Conservation (phyloP, 495 filamentous ascomycete genomes). For the Cryomyces minteri region DNA sequence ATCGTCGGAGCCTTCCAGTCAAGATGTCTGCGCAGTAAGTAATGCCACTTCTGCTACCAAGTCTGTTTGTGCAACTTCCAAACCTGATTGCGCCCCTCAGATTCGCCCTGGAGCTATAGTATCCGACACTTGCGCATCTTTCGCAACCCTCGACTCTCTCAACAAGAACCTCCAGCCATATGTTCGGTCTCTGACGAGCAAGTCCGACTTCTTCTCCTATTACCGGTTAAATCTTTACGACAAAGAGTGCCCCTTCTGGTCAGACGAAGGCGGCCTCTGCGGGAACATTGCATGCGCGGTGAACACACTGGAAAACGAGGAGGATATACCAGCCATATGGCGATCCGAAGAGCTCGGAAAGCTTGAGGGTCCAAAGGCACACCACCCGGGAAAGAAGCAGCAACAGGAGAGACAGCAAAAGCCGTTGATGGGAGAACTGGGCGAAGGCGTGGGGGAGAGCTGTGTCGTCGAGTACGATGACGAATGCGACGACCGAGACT, state of each 20-base stretch:
- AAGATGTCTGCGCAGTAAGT: conserved; percentile 52
- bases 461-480: conserved; percentile 96
- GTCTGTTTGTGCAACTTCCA: neutral
- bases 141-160: conserved; percentile 66
- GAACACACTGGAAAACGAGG: conserved; percentile 88
- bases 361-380: conserved; percentile 76
- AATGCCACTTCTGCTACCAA: neutral
- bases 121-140: conserved; percentile 86
- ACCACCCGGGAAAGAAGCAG: conserved; percentile 59
- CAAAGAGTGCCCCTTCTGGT: conserved; percentile 91
- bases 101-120: conserved; percentile 44
- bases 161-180: conserved; percentile 64
- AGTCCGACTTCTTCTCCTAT: conserved; percentile 93
- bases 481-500: conserved; percentile 92
- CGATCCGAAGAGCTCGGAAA: conserved; percentile 82
- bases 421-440: conserved; percentile 68
- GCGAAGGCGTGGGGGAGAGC: conserved; percentile 77
- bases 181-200: conserved; percentile 61
- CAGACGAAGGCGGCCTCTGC: conserved; percentile 82
- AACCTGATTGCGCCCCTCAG: conserved; percentile 21
- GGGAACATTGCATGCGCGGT: conserved; percentile 95
- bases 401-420: conserved; percentile 44
- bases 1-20: conserved; percentile 20
- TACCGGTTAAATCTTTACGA: conserved; percentile 95
- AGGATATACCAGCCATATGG: conserved; percentile 85